Percentiles rank a stretch among this genome's conserved stretches.
Conservation (phyloP, 2,329 filamentous ascomycete species). For the Aspergillus calidoustus region DNA sequence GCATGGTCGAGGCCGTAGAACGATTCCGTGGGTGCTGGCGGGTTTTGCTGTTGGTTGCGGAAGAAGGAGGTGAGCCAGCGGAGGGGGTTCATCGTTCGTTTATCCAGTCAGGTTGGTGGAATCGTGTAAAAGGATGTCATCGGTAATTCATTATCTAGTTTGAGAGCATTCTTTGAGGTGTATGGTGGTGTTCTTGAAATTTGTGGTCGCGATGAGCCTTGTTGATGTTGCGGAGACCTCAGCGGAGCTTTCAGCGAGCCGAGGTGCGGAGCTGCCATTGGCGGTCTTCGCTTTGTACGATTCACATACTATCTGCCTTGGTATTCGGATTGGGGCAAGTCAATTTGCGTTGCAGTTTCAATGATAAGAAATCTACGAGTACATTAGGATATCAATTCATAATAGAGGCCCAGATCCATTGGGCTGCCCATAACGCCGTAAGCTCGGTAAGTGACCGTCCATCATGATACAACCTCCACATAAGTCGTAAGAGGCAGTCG, state of each 20-base stretch:
- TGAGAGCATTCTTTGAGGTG: background rate
- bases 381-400: slow-evolving; percentile 3
- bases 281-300: background rate
- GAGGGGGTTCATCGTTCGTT: background rate
- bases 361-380: background rate
- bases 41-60: background rate
- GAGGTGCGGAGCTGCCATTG: background rate
- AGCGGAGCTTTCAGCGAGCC: background rate
- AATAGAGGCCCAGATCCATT: background rate
- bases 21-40: background rate
- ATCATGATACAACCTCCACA: background rate
- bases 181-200: background rate
- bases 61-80: slow-evolving; percentile 11
- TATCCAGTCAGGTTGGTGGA: background rate
- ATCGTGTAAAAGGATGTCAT: background rate
- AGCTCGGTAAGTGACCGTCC: background rate
- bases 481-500: slow-evolving; percentile 12
- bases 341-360: background rate
- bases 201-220: background rate
- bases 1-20: slow-evolving; percentile 61
- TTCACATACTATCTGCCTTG: background rate
- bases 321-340: background rate
- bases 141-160: background rate
- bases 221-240: background rate
- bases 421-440: background rate